Evolutionary conservation across 192 early-diverging fungal species (phyloP).

Genomic region (Thamnidium elegans): DNA sequence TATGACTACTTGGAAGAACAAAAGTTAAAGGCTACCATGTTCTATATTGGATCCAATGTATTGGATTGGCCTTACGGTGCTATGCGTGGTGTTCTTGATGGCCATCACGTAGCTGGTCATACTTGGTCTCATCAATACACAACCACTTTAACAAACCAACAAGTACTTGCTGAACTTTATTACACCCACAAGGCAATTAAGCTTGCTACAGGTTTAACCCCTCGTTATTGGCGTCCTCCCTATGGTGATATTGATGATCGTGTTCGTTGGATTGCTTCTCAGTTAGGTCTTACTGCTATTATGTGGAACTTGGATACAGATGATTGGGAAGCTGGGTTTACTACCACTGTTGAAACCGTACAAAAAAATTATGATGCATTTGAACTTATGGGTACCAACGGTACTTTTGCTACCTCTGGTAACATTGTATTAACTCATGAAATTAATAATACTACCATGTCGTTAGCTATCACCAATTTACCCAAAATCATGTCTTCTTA

Average conservation of each 20-base stretch:
- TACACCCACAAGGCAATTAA: conserved; percentile 46
- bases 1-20: conserved; percentile 42
- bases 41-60: conserved; percentile 40
- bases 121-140: conserved; percentile 55
- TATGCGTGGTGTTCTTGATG: conserved; percentile 40
- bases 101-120: conserved; percentile 59
- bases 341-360: conserved; percentile 11
- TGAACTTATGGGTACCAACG: conserved; percentile 29
- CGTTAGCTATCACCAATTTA: conserved; percentile 36
- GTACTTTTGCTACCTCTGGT: conserved; percentile 22
- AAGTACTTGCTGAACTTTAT: conserved; percentile 53
- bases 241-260: conserved; percentile 59
- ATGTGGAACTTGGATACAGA: conserved; percentile 36
- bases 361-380: conserved; percentile 22
- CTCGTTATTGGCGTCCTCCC: conserved; percentile 34
- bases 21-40: conserved; percentile 32
- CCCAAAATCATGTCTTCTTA: conserved; percentile 33
- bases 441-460: conserved; percentile 37
- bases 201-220: conserved; percentile 31
- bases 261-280: conserved; percentile 45
- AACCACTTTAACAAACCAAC: conserved; percentile 40
- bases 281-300: conserved; percentile 38
- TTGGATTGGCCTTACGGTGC: conserved; percentile 36
- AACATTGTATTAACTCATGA: conserved; percentile 42
- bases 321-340: conserved; percentile 23